A percentile compares a stretch with the other conserved stretches of the same genome.
These are phyloP conservation scores for Pistacia vera DNA, from an alignment of 345 rosid genomes.

Conservation along the genomic window DNA sequence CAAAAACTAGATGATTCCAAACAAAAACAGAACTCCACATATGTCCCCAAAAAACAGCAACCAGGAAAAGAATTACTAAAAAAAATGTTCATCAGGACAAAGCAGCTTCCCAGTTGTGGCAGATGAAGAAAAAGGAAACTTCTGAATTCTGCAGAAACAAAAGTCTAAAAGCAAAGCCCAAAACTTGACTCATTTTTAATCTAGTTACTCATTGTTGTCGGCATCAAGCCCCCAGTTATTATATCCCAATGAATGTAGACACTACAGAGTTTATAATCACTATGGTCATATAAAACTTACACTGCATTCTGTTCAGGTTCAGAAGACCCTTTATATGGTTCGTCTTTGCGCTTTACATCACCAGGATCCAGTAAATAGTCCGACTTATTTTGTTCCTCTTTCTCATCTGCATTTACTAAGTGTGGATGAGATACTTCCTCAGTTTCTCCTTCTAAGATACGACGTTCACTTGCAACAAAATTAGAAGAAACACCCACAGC, in stretches of 20 bases:
- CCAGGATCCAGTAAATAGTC: slow-evolving; percentile 13
- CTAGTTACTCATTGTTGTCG: neutral
- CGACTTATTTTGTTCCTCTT: neutral
- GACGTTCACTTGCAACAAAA: slow-evolving; percentile 17
- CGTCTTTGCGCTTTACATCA: slow-evolving; percentile 5
- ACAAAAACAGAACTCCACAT: no score
- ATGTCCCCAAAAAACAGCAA: no score
- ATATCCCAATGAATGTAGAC: neutral
- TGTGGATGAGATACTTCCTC: slow-evolving; percentile 16
- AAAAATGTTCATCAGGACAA: no score
- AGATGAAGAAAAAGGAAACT: no score
- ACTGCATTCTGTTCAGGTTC: slow-evolving; percentile 13
- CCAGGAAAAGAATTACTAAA: no score
- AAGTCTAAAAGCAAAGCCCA: no score
- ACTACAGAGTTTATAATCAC: neutral
- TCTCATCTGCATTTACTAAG: slow-evolving; percentile 15
- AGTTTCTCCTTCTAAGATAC: slow-evolving; percentile 15
- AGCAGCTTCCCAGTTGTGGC: no score
- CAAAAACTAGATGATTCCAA: no score
- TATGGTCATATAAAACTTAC: slow-evolving; percentile 18
- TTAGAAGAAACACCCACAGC: slow-evolving; percentile 17
- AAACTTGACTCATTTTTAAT: neutral
- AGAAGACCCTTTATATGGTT: neutral
- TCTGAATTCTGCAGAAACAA: no score
- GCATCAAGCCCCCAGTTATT: neutral